A percentile compares a stretch with the other conserved stretches of the same genome.
Evolutionary conservation across 169 alveolate genomes (phyloP).

Genomic region (Hammondia hammondi): DNA sequence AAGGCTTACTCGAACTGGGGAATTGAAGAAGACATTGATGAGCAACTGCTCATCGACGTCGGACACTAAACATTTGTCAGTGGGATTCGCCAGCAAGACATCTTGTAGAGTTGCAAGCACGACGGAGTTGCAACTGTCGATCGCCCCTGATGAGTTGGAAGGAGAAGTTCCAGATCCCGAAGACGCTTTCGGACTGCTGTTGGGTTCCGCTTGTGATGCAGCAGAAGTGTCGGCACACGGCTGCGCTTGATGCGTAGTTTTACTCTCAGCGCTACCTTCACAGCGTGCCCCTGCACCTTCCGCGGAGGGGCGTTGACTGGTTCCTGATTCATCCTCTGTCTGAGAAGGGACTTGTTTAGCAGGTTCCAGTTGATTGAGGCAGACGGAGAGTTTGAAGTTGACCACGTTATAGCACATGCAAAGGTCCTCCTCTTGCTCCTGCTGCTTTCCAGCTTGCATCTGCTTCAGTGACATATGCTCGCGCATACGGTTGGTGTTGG

Average conservation of each 20-base stretch:
- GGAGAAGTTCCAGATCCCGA: neutral
- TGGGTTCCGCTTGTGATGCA: neutral
- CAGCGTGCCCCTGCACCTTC: neutral
- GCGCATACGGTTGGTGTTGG: constrained; percentile 32
- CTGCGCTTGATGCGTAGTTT: neutral
- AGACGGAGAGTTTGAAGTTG: constrained; percentile 32
- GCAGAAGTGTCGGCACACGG: neutral
- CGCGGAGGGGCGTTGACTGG: neutral
- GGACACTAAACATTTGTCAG: constrained; percentile 24
- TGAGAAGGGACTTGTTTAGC: neutral
- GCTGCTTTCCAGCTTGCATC: constrained; percentile 27
- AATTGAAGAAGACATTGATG: constrained; percentile 25
- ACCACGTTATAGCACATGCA: constrained; percentile 30
- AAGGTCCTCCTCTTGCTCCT: constrained; percentile 39
- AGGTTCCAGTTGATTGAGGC: constrained; percentile 17
- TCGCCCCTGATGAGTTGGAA: neutral
- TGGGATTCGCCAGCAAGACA: constrained; percentile 29
- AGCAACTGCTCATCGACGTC: constrained; percentile 45
- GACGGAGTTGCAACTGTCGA: neutral
- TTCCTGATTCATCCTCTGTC: neutral
- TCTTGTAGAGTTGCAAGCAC: constrained; percentile 18
- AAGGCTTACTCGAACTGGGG: constrained; percentile 25
- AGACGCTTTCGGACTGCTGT: neutral
- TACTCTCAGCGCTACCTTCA: neutral
- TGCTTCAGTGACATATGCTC: constrained; percentile 23